Evolutionary conservation across 139 green algal species (phyloP), one percentile per base, ranked within the genome.

Genomic region (Zygnema cylindricum): DNA sequence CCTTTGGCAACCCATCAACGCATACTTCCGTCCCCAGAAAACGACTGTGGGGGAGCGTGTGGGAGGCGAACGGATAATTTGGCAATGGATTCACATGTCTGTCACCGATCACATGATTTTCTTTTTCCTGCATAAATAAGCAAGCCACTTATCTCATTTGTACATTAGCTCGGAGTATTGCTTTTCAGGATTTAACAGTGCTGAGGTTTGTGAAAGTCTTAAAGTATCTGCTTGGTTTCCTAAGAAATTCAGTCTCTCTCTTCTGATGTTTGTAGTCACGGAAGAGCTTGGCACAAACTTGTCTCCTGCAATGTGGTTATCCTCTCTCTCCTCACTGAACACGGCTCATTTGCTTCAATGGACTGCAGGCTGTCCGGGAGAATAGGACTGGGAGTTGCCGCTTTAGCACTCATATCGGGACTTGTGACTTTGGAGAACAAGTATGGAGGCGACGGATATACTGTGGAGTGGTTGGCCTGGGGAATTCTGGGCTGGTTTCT

Each of bases 51-150:
- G 82, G 1, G 86, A 91, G 49, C 43, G 63, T 23, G 77, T 78
- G 2, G 39, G 40, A n/a, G n/a, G 39, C 30, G 30, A 36, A 21
- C 86, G 86, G 2, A 33, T 89, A 22, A 38, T 91, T n/a, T 91
- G 86, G 86, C 86, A 91, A 78, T 84, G 39, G 57, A 35, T 33
- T 1, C 86, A 91, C 81, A 36, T 84, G 86, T 91, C 42, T 75
- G 86, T 30, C 57, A 81, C 30, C 43, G 73, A 35, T 40, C 42
- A 21, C 73, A 35, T 22, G 35, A 81, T 22, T 43, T 22, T 81
- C 22, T 69, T 16, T 21, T 40, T 81, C 22, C 23, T 22, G 73
- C 57, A 25, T 35, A 25, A 73, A 30, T 30, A 73, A n/a, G n/a
- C n/a, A n/a, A n/a, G n/a, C n/a, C n/a, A n/a, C n/a, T n/a, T n/a